Conservation (phyloP, 768 basidiomycete genomes). For the Floccularia luteovirens region DNA sequence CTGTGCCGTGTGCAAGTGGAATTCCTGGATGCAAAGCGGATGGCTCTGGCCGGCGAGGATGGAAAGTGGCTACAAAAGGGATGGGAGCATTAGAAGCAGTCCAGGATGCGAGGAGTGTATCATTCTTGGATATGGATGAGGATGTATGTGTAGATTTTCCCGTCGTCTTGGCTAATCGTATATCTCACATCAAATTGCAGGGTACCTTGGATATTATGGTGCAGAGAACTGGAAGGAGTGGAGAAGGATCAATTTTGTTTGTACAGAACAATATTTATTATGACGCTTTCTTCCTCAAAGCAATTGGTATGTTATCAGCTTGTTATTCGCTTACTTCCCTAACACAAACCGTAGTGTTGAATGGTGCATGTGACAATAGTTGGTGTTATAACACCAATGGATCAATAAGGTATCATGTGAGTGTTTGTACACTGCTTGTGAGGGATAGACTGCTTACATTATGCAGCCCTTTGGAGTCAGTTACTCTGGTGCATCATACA, state of each 20-base stretch:
- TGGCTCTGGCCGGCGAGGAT: conserved; percentile 56
- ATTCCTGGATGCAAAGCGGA: conserved; percentile 48
- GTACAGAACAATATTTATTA: conserved; percentile 98
- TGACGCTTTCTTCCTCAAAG: conserved; percentile 98
- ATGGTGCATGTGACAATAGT: conserved; percentile 86
- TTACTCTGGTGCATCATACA: conserved; percentile 92
- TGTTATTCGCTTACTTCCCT: not conserved
- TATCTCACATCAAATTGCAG: conserved; percentile 25
- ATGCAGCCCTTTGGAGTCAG: conserved; percentile 86
- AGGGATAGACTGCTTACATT: conserved; percentile 1
- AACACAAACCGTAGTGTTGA: conserved; percentile 51
- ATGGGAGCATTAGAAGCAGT: conserved; percentile 55
- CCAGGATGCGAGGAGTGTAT: conserved; percentile 70
- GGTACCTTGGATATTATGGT: conserved; percentile 89
- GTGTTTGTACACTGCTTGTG: conserved; percentile 14
- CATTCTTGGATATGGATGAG: conserved; percentile 91
- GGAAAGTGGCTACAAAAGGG: conserved; percentile 46
- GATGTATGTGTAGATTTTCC: conserved; percentile 52
- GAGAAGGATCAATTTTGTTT: conserved; percentile 60
- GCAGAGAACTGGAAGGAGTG: conserved; percentile 69
- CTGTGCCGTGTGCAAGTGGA: conserved; percentile 48
- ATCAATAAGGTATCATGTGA: conserved; percentile 65
- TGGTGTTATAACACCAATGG: conserved; percentile 61
- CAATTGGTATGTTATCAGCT: conserved; percentile 57
- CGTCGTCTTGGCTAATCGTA: not conserved